Conservation (phyloP, 208 protist genomes). For the Histomonas meleagridis region DNA sequence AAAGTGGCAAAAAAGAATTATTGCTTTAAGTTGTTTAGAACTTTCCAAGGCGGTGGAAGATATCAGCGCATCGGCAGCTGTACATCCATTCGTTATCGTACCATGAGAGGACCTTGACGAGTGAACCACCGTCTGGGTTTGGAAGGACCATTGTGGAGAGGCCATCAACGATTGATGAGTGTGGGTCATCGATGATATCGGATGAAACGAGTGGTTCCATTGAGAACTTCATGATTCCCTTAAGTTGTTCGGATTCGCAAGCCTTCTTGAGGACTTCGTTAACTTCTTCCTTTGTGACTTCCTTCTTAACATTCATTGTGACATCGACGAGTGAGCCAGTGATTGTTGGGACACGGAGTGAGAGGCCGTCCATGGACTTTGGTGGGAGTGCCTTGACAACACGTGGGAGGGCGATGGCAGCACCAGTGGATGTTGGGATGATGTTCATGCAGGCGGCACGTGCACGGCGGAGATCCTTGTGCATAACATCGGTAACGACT, state of each 20-base stretch:
- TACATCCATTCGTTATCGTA: slow-evolving; percentile 11
- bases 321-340: slow-evolving; percentile 97
- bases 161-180: slow-evolving; percentile 60
- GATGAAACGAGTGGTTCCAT: slow-evolving; percentile 92
- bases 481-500: slow-evolving; percentile 82
- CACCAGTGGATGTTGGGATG: slow-evolving; percentile 96
- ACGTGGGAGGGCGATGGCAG: slow-evolving; percentile 85
- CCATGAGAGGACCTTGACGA: slow-evolving; percentile 23
- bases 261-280: slow-evolving; percentile 61
- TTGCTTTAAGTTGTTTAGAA: too few relatives aligned
- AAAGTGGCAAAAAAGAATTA: too few relatives aligned
- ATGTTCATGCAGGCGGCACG: slow-evolving; percentile 85
- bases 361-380: slow-evolving; percentile 77
- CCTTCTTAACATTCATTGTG: slow-evolving; percentile 72
- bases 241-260: slow-evolving; percentile 63
- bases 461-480: slow-evolving; percentile 92
- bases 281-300: slow-evolving; percentile 73
- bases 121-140: not conserved
- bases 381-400: slow-evolving; percentile 68
- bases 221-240: slow-evolving; percentile 86
- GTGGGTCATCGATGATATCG: slow-evolving; percentile 82
- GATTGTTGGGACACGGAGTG: slow-evolving; percentile 90
- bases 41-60: not conserved
- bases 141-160: slow-evolving; percentile 6
- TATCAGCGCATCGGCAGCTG: slow-evolving; percentile 88